phyloP scores from a whole-genome alignment of 805 yeast species.

The Saccharomyces eubayanus region DNA sequence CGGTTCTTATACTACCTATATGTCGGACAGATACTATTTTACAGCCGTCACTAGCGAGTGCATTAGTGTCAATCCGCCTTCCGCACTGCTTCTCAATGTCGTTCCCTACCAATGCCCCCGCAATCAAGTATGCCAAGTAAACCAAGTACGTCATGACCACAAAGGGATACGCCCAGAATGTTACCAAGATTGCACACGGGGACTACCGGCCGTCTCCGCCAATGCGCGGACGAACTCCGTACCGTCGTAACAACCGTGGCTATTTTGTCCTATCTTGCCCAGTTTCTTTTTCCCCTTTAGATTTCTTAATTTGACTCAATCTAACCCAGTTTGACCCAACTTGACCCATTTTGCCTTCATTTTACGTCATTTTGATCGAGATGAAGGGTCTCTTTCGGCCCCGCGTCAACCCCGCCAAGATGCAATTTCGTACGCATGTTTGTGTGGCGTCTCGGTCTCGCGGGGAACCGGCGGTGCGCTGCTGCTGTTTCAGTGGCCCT shows the following conservation, averaged over 20 bases:
- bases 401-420: background rate
- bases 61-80: background rate
- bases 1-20: too few species aligned
- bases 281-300: too few species aligned
- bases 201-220: background rate
- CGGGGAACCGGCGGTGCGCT: background rate
- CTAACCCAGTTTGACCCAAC: background rate
- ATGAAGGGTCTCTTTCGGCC: background rate
- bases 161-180: background rate
- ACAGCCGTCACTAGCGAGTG: too few species aligned
- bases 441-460: background rate
- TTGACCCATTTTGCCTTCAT: background rate
- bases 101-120: background rate
- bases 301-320: background rate
- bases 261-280: background rate
- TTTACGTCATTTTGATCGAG: background rate
- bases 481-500: background rate
- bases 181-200: background rate
- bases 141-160: background rate
- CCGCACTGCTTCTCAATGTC: background rate
- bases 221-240: background rate
- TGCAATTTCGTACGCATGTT: background rate
- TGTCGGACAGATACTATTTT: too few species aligned
- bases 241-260: background rate
- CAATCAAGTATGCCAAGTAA: background rate